Evolutionary conservation across 148 eudicot species (phyloP).

Genomic region (Chenopodium berlandieri): DNA sequence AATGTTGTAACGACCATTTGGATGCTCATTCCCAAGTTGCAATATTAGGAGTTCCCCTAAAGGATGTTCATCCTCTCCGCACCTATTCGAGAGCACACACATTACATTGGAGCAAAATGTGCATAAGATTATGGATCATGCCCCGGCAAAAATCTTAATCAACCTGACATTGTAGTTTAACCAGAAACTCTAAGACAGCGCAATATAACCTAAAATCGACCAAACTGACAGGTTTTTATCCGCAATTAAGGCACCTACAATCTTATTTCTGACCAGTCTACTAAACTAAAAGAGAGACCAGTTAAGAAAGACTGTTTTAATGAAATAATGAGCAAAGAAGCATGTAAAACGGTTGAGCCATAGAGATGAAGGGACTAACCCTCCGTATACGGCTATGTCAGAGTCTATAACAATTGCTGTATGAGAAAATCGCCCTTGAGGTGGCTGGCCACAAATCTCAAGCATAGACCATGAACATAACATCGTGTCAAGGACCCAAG

Average conservation of each 20-base stretch:
- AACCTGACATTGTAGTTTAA: no score
- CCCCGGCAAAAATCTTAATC: background rate
- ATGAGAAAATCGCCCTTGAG: slow-evolving; percentile 94
- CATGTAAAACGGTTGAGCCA: background rate
- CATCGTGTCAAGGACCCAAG: slow-evolving; percentile 64
- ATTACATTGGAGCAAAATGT: background rate
- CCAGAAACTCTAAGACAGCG: background rate
- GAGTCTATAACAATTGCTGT: slow-evolving; percentile 56
- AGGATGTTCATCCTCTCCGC: slow-evolving; percentile 95
- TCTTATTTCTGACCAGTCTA: background rate
- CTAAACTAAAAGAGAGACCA: background rate
- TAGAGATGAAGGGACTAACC: slow-evolving; percentile 41
- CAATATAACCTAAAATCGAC: background rate
- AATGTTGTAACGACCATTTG: slow-evolving; percentile 39
- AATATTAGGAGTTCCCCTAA: slow-evolving; percentile 67
- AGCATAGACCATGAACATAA: slow-evolving; percentile 60
- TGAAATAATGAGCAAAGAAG: background rate
- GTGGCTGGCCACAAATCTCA: slow-evolving; percentile 51
- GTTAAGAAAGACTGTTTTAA: background rate
- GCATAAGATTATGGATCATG: background rate
- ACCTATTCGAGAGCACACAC: slow-evolving; percentile 34
- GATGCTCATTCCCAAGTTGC: slow-evolving; percentile 60
- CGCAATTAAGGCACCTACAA: no score
- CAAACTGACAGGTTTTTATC: no score
- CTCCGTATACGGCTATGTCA: slow-evolving; percentile 79